Base-by-base conservation (phyloP, 352 stramenopile genomes). In the Pythium chondricola region DNA sequence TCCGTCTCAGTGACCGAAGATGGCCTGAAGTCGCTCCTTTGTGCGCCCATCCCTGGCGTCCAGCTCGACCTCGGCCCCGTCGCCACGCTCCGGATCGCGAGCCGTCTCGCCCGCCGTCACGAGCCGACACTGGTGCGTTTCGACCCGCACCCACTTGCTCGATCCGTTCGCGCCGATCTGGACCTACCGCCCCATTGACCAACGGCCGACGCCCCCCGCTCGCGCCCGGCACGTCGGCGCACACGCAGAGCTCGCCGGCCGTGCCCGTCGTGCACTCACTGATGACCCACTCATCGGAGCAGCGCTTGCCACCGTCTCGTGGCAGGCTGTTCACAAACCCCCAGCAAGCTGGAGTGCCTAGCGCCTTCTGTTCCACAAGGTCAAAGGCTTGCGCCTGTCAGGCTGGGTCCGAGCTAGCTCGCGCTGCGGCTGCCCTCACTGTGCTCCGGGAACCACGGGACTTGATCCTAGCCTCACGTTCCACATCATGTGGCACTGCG, bases 401-500 rank as follows among this genome's bases (percentile, higher is more conserved):
- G 40, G 40, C 0, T 47, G 40, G 40, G 40, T 35, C 13, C 11
- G 40, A 1, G 3, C 6, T 25, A 33, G 10, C 26, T 6, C 20
- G 0, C 21, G 39, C 1, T 24, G 39, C 1, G 39, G 39, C 2
- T 45, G 39, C 13, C 39, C 35, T 9, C 35, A 40, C n/a, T 40
- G 35, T 13, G 7, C 7, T 8, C 29, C 13, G 29, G 7, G 7
- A 33, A 8, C 7, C 29, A 13, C 8, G 13, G 29, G 13, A 13
- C 7, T 13, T 13, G 29, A 33, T 13, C 8, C 2, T 5, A 3
- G 3, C 16, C 36, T 10, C 16, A 26, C 4, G 6, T 43, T 25
- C 18, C 36, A 43, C 36, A 32, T 44, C 21, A 44, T 44, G 21
- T 44, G 38, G 38, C 16, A 17, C 21, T 44, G 38, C 38, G 20